Evolutionary conservation across 306 rosid species (phyloP).

Genomic region (Delonix regia): DNA sequence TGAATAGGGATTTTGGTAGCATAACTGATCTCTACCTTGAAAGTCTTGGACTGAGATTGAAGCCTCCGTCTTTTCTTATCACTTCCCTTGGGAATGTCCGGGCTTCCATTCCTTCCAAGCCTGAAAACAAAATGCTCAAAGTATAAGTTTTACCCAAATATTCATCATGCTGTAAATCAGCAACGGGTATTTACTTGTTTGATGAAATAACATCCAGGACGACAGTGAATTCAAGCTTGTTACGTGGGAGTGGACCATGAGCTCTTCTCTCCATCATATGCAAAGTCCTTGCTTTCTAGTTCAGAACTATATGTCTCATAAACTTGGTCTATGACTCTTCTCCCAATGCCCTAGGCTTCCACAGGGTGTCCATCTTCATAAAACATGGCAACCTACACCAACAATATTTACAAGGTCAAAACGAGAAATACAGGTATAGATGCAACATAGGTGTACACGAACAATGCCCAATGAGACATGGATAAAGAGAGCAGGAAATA

Average conservation of each 20-base stretch:
- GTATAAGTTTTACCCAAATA: no score
- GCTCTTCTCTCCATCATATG: conserved; percentile 52
- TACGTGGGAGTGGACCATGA: conserved; percentile 32
- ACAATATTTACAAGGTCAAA: background rate
- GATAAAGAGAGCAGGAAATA: background rate
- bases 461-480: background rate
- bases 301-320: conserved; percentile 35
- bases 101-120: conserved; percentile 25
- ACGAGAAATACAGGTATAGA: background rate
- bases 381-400: conserved; percentile 42
- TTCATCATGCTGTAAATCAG: background rate
- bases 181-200: conserved; percentile 26
- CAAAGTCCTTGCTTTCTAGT: conserved; percentile 27
- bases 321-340: conserved; percentile 45
- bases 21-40: conserved; percentile 39
- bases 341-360: conserved; percentile 42
- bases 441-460: background rate
- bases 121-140: background rate
- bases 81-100: conserved; percentile 6
- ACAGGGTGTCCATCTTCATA: conserved; percentile 43
- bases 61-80: conserved; percentile 41
- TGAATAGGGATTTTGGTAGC: conserved; percentile 44
- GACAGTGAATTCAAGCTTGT: conserved; percentile 27
- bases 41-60: conserved; percentile 33
- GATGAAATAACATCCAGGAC: conserved; percentile 43